Percentiles rank a stretch among this genome's conserved stretches.
phyloP scores from a whole-genome alignment of 768 basidiomycete species.

The Boletellus sp. region DNA sequence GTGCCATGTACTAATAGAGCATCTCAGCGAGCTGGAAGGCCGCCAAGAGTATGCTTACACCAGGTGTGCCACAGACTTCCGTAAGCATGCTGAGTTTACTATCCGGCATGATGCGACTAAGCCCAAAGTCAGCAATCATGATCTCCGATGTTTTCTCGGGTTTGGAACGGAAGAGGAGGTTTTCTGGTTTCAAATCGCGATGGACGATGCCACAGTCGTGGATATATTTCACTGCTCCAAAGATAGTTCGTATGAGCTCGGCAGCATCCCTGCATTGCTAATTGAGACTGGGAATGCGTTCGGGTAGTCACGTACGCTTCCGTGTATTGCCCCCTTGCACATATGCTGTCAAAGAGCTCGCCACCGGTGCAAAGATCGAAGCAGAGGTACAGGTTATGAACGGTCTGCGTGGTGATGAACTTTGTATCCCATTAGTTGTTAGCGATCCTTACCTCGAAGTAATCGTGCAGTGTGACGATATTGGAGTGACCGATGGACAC shows the following conservation, averaged over 20 bases:
- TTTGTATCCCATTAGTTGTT: background rate
- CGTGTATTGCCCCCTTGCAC: slow-evolving; percentile 94
- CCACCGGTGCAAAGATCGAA: slow-evolving; percentile 98
- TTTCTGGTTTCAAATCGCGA: slow-evolving; percentile 96
- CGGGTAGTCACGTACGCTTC: slow-evolving; percentile 63
- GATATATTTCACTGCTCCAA: slow-evolving; percentile 85
- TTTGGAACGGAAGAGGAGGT: slow-evolving; percentile 87
- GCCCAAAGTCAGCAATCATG: slow-evolving; percentile 96
- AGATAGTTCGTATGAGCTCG: slow-evolving; percentile 79
- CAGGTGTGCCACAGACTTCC: slow-evolving; percentile 94
- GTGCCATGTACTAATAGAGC: slow-evolving; percentile 78
- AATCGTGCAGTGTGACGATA: slow-evolving; percentile 92
- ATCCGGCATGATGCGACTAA: slow-evolving; percentile 87
- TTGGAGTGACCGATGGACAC: slow-evolving; percentile 88
- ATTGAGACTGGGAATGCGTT: slow-evolving; percentile 17
- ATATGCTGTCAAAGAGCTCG: slow-evolving; percentile 98
- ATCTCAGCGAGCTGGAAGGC: slow-evolving; percentile 5
- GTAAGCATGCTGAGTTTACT: slow-evolving; percentile 84
- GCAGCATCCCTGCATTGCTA: slow-evolving; percentile 74
- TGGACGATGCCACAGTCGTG: slow-evolving; percentile 93
- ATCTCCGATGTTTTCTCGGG: slow-evolving; percentile 85
- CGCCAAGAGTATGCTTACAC: slow-evolving; percentile 42
- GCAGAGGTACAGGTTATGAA: slow-evolving; percentile 89
- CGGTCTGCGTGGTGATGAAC: slow-evolving; percentile 48
- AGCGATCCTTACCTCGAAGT: slow-evolving; percentile 70